Conservation (phyloP, 495 filamentous ascomycete genomes). For the Articulospora tetracladia region DNA sequence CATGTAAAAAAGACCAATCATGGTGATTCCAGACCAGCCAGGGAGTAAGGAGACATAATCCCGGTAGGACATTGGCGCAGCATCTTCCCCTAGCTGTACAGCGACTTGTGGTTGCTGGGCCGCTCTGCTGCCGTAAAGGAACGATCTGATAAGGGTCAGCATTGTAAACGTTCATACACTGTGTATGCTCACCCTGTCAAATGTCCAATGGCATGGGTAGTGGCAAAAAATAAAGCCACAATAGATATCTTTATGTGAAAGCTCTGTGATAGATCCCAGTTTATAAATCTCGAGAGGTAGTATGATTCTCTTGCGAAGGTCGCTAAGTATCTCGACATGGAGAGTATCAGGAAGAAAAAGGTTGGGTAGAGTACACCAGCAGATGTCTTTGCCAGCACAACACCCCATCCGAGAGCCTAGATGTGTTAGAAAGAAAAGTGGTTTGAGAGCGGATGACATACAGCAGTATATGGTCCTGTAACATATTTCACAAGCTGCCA, state of each 20-base stretch:
- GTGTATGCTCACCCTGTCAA: conserved; percentile 19
- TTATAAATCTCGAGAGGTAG: conserved; percentile 33
- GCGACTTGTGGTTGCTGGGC: conserved; percentile 23
- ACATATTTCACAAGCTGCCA: conserved; percentile 38
- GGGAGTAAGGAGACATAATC: conserved; percentile 25
- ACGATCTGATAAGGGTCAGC: conserved; percentile 10
- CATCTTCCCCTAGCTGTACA: conserved; percentile 21
- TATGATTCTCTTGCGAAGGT: conserved; percentile 29
- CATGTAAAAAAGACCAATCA: conserved; percentile 29
- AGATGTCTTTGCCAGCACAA: conserved; percentile 32
- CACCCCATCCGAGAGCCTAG: conserved; percentile 33
- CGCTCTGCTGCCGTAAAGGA: conserved; percentile 28
- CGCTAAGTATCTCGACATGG: conserved; percentile 34
- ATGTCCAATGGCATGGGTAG: conserved; percentile 36
- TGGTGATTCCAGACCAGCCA: conserved; percentile 31
- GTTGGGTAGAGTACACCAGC: conserved; percentile 36
- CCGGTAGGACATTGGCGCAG: conserved; percentile 21
- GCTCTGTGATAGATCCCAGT: conserved; percentile 35
- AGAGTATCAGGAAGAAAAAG: conserved; percentile 37
- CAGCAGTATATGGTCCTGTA: not conserved
- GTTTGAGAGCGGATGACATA: not conserved
- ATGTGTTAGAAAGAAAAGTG: not conserved
- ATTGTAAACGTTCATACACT: not conserved
- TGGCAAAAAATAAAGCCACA: conserved; percentile 29
- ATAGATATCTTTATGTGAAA: conserved; percentile 36